Evolutionary conservation across 805 yeast genomes (phyloP).

Genomic region (Candida maesae): DNA sequence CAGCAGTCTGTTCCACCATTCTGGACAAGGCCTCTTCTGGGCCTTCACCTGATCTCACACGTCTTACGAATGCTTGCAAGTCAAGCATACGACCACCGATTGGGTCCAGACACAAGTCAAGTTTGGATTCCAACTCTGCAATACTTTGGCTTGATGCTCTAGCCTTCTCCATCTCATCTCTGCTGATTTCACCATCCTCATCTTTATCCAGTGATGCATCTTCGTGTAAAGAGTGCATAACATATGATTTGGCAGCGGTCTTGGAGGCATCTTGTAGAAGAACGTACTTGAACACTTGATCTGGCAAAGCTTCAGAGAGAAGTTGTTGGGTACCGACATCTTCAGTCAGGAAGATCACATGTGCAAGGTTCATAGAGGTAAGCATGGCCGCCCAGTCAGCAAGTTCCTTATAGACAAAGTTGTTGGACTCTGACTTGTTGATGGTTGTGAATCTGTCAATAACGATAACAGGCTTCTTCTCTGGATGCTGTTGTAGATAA

Average conservation of each 20-base stretch:
- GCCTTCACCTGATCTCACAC: slow-evolving; percentile 82
- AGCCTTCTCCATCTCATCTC: slow-evolving; percentile 23
- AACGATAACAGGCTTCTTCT: slow-evolving; percentile 79
- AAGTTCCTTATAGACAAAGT: slow-evolving; percentile 65
- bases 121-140: slow-evolving; percentile 29
- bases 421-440: slow-evolving; percentile 54
- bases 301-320: slow-evolving; percentile 72
- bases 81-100: slow-evolving; percentile 96
- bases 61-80: slow-evolving; percentile 82
- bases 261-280: slow-evolving; percentile 78
- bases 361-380: slow-evolving; percentile 76
- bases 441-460: slow-evolving; percentile 64
- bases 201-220: slow-evolving; percentile 17
- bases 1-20: slow-evolving; percentile 80
- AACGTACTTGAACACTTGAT: slow-evolving; percentile 76
- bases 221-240: slow-evolving; percentile 48
- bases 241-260: slow-evolving; percentile 66
- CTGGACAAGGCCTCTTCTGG: slow-evolving; percentile 73
- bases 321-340: slow-evolving; percentile 74
- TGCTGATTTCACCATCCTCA: slow-evolving; percentile 29
- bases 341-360: slow-evolving; percentile 82
- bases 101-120: slow-evolving; percentile 62
- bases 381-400: slow-evolving; percentile 88
- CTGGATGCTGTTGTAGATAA: slow-evolving; percentile 80
- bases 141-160: slow-evolving; percentile 6